phyloP scores from a whole-genome alignment of 2,329 filamentous ascomycete species.

The Drechslerella coelobrocha region DNA sequence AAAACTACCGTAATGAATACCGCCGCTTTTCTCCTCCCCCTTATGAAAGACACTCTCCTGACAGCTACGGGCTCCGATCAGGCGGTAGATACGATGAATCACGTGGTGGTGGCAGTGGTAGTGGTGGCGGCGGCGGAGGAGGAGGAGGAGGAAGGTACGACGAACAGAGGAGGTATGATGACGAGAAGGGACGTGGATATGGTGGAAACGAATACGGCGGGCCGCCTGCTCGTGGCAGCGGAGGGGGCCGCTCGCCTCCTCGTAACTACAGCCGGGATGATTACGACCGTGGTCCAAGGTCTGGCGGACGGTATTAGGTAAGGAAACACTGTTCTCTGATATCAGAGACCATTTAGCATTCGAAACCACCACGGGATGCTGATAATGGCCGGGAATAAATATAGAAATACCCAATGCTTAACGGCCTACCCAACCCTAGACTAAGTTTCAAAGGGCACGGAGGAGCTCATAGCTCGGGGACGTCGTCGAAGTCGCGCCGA shows the following conservation, averaged over 20 bases:
- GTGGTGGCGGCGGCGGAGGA: slow-evolving; percentile 35
- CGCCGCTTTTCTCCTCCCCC: slow-evolving; percentile 37
- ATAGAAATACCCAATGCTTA: slow-evolving; percentile 43
- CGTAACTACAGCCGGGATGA: slow-evolving; percentile 49
- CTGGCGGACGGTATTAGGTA: slow-evolving; percentile 53
- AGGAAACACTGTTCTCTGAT: not conserved
- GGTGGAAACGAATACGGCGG: slow-evolving; percentile 48
- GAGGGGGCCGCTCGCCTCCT: slow-evolving; percentile 31
- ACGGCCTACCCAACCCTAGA: slow-evolving; percentile 19
- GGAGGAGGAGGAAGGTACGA: slow-evolving; percentile 49
- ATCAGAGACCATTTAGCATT: not conserved
- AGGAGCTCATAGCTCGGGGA: no score
- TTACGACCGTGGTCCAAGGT: slow-evolving; percentile 52
- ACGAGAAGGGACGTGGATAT: slow-evolving; percentile 40
- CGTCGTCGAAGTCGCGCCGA: no score
- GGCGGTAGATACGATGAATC: slow-evolving; percentile 54
- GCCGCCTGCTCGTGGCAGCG: slow-evolving; percentile 52
- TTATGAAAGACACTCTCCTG: slow-evolving; percentile 50
- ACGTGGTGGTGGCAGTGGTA: slow-evolving; percentile 36
- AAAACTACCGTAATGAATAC: slow-evolving; percentile 52
- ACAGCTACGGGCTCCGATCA: slow-evolving; percentile 51
- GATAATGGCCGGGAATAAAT: not conserved
- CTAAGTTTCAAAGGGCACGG: not conserved
- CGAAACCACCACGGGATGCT: not conserved
- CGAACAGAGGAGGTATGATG: slow-evolving; percentile 45